Percentiles rank a stretch among this genome's conserved stretches.
These are phyloP conservation scores for Parietaria judaica DNA, from an alignment of 306 rosid species.

Conservation along the genomic window DNA sequence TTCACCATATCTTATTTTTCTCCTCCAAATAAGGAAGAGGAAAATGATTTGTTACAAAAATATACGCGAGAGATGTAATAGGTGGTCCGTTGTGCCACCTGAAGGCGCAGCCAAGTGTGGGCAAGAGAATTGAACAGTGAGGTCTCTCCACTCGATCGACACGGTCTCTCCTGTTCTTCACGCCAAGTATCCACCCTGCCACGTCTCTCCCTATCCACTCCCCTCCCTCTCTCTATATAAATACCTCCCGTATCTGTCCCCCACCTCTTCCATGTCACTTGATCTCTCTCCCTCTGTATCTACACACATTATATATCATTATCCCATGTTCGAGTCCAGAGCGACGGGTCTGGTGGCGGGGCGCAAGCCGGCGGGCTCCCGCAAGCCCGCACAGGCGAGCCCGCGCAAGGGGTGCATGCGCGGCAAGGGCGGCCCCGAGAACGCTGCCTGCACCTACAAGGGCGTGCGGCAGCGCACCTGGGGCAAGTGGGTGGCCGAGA, in stretches of 20 bases:
- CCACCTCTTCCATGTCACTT: background rate
- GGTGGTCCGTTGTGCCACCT: slow-evolving; percentile 29
- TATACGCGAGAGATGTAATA: background rate
- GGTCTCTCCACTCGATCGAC: slow-evolving; percentile 42
- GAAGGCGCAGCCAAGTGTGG: slow-evolving; percentile 59
- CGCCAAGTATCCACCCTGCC: slow-evolving; percentile 55
- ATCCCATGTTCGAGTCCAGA: slow-evolving; percentile 29
- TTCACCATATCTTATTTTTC: too few species aligned
- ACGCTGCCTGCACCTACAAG: slow-evolving; percentile 70
- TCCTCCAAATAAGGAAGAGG: too few species aligned
- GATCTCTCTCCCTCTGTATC: background rate
- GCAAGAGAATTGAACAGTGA: slow-evolving; percentile 36
- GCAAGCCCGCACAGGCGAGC: slow-evolving; percentile 49
- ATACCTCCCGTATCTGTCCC: slow-evolving; percentile 3
- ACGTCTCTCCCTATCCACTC: slow-evolving; percentile 44
- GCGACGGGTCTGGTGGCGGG: slow-evolving; percentile 17
- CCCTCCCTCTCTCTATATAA: slow-evolving; percentile 30
- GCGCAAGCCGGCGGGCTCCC: slow-evolving; percentile 19
- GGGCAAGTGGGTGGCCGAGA: slow-evolving; percentile 99
- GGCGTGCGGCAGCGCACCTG: slow-evolving; percentile 94
- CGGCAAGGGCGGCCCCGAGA: slow-evolving; percentile 91
- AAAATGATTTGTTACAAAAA: too few species aligned
- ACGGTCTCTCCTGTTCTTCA: slow-evolving; percentile 42
- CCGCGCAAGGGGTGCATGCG: slow-evolving; percentile 90
- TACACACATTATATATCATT: background rate